These are phyloP conservation scores for Parsonsia alboflavescens DNA, from an alignment of 257 asterid genomes.

Conservation along the genomic window DNA sequence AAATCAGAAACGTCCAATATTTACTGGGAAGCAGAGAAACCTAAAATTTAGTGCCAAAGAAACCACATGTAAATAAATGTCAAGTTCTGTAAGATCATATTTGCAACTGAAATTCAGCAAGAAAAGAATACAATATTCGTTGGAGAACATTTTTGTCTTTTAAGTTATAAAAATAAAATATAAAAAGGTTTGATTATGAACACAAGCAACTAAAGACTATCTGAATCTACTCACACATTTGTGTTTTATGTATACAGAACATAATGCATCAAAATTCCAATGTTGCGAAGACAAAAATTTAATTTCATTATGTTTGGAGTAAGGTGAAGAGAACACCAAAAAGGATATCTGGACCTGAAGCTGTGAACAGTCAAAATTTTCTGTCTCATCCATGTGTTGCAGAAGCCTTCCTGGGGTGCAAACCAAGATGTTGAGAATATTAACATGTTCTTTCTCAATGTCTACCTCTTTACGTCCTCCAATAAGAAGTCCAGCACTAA, in stretches of 20 bases:
- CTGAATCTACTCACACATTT: neutral
- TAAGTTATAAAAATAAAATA: neutral
- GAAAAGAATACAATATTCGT: neutral
- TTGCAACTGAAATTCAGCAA: neutral
- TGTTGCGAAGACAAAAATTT: neutral
- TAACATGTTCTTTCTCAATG: slow-evolving; percentile 78
- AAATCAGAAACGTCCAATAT: neutral
- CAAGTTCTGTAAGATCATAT: neutral
- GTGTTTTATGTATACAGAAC: neutral
- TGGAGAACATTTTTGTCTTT: neutral
- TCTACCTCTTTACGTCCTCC: slow-evolving; percentile 96
- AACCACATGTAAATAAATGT: neutral
- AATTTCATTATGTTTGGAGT: neutral
- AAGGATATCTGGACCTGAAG: slow-evolving; percentile 62
- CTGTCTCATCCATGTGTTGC: slow-evolving; percentile 99
- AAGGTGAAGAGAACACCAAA: slow-evolving; percentile 11
- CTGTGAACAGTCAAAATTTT: slow-evolving; percentile 84
- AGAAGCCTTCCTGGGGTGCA: slow-evolving; percentile 98
- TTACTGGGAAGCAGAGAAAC: neutral
- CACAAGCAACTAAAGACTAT: neutral
- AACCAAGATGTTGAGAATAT: slow-evolving; percentile 72
- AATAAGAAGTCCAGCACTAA: slow-evolving; percentile 94
- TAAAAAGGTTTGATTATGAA: neutral
- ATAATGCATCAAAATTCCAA: neutral
- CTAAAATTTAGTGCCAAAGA: neutral